Base-by-base conservation (phyloP, 371 early-diverging fungal species). In the Synchytrium microbalum region DNA sequence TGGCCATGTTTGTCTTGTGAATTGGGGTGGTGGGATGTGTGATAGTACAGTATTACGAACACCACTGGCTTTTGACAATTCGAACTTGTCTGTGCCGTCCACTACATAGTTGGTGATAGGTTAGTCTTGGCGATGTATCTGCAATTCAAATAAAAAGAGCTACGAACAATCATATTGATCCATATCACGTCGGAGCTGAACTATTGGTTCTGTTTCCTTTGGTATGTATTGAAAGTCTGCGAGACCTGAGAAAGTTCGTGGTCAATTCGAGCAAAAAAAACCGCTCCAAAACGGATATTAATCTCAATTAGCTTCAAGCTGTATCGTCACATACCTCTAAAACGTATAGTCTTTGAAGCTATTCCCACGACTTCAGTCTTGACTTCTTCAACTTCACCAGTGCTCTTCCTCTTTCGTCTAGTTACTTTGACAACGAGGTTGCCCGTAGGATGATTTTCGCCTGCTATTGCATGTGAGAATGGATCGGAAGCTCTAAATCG, bases 401-500 rank as follows among this genome's bases (percentile, higher is more conserved):
- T 70, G 74, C 74, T 5, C 52, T 71, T 69, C 38, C 64, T 31
- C 23, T 68, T 29, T 31, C 65, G 77, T 58, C 78, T 64, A n/a
- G 86, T 84, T 8, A 87, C 81, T 66, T 84, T 85, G 3, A 84
- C 71, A 3, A 87, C 59, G 32, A 87, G 58, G 56, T 84, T 82
- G 2, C 78, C 54, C 1, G 82, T 75, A 14, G 68, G 62, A 26
- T 81, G 57, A 25, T 82, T 64, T 24, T 84, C 79, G 26, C 86
- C 86, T 26, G 72, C 63, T 27, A 87, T 76, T 8, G 87, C 82
- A 68, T 86, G 88, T 0, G 76, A 77, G 69, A 87, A 89, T 0
- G 79, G 79, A 67, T 86, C 83, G 14, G 70, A 64, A 2, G 79
- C 79, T 13, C 86, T 67, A 64, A 72, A 82, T 0, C 76, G 68